These are phyloP conservation scores for Ceratobasidium sp. DNA, from an alignment of 1,284 basidiomycete species.

Conservation along the genomic window DNA sequence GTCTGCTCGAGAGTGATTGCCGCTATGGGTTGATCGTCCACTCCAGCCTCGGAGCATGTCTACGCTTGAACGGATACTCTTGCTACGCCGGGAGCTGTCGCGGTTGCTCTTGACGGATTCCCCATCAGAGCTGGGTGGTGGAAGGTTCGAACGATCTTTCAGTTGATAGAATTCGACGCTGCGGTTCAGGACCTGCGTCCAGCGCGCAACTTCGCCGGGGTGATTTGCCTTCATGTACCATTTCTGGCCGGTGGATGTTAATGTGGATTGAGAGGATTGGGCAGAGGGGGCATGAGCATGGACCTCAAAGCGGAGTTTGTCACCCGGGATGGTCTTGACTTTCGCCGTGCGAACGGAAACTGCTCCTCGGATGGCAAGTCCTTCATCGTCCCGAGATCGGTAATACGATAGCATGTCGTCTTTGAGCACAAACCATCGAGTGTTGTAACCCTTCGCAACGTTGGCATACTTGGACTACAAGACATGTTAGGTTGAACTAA, in stretches of 20 bases:
- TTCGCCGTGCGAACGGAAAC: slow-evolving; percentile 89
- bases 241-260: slow-evolving; percentile 68
- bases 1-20: slow-evolving; percentile 18
- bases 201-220: slow-evolving; percentile 89
- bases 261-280: slow-evolving; percentile 42
- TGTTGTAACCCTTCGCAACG: slow-evolving; percentile 90
- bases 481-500: slow-evolving; percentile 32
- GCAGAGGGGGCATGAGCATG: slow-evolving; percentile 66
- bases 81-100: slow-evolving; percentile 20
- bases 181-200: slow-evolving; percentile 81
- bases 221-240: slow-evolving; percentile 95
- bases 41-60: slow-evolving; percentile 45
- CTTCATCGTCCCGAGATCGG: slow-evolving; percentile 93
- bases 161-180: slow-evolving; percentile 75
- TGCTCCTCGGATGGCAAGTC: slow-evolving; percentile 87
- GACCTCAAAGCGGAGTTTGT: slow-evolving; percentile 87
- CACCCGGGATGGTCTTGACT: slow-evolving; percentile 67
- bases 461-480: slow-evolving; percentile 86
- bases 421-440: slow-evolving; percentile 94
- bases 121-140: slow-evolving; percentile 47
- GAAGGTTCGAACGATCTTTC: slow-evolving; percentile 20
- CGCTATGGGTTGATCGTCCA: slow-evolving; percentile 33
- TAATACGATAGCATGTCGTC: slow-evolving; percentile 91
- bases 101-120: slow-evolving; percentile 50
- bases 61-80: slow-evolving; percentile 35